Evolutionary conservation across 1,284 basidiomycete genomes (phyloP), one percentile per base, ranked within the genome.

Genomic region (Sanghuangporus baumii): DNA sequence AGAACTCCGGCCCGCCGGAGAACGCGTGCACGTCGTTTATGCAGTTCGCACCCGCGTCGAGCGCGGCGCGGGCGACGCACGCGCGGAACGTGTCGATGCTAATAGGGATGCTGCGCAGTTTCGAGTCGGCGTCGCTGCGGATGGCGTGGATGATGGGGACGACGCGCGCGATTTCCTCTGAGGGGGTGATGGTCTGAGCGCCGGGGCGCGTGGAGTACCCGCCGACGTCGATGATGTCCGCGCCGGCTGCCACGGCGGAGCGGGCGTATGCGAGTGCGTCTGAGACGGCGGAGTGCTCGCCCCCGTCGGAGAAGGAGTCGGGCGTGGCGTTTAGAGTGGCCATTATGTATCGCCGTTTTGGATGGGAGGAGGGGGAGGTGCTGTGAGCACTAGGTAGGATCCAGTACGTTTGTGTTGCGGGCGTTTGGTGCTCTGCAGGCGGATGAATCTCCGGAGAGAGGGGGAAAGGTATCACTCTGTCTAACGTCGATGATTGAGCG

Each of bases 281-380:
- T 0, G 78, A 68, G 6, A 85, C 65, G 0, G 76, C 78, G 67
- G 81, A 78, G 70, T 92, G 78, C 47, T 76, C 73, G 1, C 88
- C 82, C 6, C 94, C 94, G 67, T 98, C 95, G 0, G 96, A 98
- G 76, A 99, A 99, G 0, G 95, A 98, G 75, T 99, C 96, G 1
- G 97, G 97, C 0, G 97, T 99, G 2, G 86, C 84, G 72, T 99
- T 98, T 67, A 99, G 83, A 4, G 94, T 98, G 0, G 91, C 91
- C 97, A 99, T 99, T 64, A 98, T 74, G 63, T 84, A 82, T 1
- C 93, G 94, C 67, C 78, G 80, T 12, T 31, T 67, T 20, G 9
- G 23, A 1, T 2, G 26, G 3, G 62, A 64, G 59, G 67, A 67
- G 18, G 6, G 68, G 38, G 43, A 68, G n/a, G 66, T 60, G 7